A percentile compares a stretch with the other conserved stretches of the same genome.
phyloP scores from a whole-genome alignment of 1,284 basidiomycete species.

The Takashimella koratensis region DNA sequence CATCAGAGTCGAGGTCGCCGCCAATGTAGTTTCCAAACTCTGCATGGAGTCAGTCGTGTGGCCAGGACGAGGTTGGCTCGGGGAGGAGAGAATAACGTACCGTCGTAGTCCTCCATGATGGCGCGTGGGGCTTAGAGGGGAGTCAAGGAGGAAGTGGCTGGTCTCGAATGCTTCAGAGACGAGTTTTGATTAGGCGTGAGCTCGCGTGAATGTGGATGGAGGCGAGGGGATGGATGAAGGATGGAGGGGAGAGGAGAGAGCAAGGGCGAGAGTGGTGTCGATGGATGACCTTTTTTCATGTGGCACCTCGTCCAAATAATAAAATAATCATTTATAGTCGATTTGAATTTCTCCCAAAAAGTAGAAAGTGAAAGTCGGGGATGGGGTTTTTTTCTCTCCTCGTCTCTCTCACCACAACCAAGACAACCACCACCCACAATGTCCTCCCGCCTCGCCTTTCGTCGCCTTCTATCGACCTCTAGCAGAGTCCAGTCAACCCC shows the following conservation, averaged over 20 bases:
- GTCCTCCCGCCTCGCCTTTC: not conserved
- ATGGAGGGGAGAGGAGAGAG: slow-evolving; percentile 1
- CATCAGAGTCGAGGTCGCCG: slow-evolving; percentile 84
- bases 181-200: too few relatives aligned
- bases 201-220: too few relatives aligned
- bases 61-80: not conserved
- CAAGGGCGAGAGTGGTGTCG: not conserved
- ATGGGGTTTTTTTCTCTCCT: not conserved
- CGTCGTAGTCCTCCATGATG: slow-evolving; percentile 46
- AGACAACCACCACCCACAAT: not conserved
- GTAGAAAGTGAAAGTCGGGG: not conserved
- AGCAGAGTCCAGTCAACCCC: not conserved
- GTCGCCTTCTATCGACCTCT: not conserved
- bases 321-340: slow-evolving; percentile 3
- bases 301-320: slow-evolving; percentile 8
- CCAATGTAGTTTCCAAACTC: slow-evolving; percentile 93
- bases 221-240: slow-evolving; percentile 1
- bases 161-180: too few relatives aligned
- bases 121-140: not conserved
- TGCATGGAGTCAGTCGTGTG: slow-evolving; percentile 6
- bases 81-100: slow-evolving; percentile 20
- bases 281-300: not conserved
- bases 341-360: slow-evolving; percentile 23
- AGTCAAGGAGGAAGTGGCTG: not conserved
- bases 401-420: not conserved